Evolutionary conservation across 352 stramenopile genomes (phyloP).

Genomic region (Phytophthora uliginosa): DNA sequence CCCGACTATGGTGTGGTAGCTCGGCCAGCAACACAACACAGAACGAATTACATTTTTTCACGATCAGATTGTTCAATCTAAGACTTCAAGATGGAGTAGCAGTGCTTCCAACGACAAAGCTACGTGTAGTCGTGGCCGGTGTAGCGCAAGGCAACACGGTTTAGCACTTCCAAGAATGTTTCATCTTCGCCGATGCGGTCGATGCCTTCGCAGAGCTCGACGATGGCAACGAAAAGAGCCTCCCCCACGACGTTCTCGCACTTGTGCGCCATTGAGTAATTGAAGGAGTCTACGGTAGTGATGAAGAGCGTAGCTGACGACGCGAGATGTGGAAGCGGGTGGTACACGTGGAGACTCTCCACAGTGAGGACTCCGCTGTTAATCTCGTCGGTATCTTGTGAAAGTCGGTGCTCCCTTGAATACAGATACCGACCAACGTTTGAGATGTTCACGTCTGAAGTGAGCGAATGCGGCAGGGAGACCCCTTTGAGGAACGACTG

Average conservation of each 20-base stretch:
- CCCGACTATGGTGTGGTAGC: background rate
- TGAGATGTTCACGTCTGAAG: constrained; percentile 24
- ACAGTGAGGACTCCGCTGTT: constrained; percentile 11
- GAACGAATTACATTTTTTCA: too few relatives aligned
- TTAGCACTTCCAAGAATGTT: constrained; percentile 30
- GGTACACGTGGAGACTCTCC: constrained; percentile 34
- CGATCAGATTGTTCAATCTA: background rate
- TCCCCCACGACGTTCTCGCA: constrained; percentile 32
- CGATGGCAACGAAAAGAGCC: constrained; percentile 13
- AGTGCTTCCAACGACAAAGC: constrained; percentile 1
- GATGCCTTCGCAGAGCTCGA: constrained; percentile 23
- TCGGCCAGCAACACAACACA: background rate
- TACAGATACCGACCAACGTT: constrained; percentile 30
- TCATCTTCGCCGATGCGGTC: constrained; percentile 12
- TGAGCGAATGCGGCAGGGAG: constrained; percentile 13
- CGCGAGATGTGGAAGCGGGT: constrained; percentile 39
- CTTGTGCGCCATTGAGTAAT: constrained; percentile 38
- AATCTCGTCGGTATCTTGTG: background rate
- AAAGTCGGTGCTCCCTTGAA: constrained; percentile 9
- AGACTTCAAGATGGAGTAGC: background rate
- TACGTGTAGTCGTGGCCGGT: constrained; percentile 25
- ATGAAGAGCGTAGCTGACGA: constrained; percentile 35
- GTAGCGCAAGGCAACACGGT: constrained; percentile 20
- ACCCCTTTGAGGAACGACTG: constrained; percentile 24
- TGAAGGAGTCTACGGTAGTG: constrained; percentile 20